A percentile compares a stretch with the other conserved stretches of the same genome.
These are phyloP conservation scores for Angophora floribunda DNA, from an alignment of 345 rosid species.

Conservation along the genomic window DNA sequence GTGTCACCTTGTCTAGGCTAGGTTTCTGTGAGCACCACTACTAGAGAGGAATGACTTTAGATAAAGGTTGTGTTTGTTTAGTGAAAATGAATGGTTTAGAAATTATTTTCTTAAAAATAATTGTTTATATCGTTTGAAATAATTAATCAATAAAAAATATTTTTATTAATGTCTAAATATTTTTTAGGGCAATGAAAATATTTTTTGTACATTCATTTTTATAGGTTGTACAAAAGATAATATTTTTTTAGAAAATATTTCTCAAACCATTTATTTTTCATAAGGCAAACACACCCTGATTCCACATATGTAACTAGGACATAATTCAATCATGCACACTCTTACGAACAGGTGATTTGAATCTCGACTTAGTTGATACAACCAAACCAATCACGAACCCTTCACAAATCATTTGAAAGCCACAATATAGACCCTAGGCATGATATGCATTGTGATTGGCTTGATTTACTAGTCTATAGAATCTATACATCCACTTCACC, in stretches of 20 bases:
- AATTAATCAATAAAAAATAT: background rate
- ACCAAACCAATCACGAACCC: background rate
- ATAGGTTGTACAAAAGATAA: background rate
- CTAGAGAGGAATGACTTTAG: background rate
- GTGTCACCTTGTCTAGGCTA: background rate
- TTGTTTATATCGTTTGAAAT: background rate
- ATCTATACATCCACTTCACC: background rate
- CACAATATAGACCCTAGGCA: background rate
- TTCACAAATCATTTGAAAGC: background rate
- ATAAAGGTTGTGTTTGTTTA: background rate
- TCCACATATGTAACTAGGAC: background rate
- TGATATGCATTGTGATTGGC: background rate
- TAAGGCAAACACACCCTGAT: background rate
- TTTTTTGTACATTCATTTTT: background rate
- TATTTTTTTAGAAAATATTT: background rate
- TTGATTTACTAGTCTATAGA: background rate
- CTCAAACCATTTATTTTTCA: fast-evolving
- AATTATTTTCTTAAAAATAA: background rate
- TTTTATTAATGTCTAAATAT: background rate
- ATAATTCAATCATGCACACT: background rate
- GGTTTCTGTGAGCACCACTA: background rate
- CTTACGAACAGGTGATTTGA: background rate
- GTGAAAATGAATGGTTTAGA: background rate
- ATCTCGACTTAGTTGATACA: background rate
- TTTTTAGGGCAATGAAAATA: fast-evolving